Evolutionary conservation across 2,329 filamentous ascomycete genomes (phyloP), one percentile per base, ranked within the genome.

Genomic region (Tolypocladium paradoxum): DNA sequence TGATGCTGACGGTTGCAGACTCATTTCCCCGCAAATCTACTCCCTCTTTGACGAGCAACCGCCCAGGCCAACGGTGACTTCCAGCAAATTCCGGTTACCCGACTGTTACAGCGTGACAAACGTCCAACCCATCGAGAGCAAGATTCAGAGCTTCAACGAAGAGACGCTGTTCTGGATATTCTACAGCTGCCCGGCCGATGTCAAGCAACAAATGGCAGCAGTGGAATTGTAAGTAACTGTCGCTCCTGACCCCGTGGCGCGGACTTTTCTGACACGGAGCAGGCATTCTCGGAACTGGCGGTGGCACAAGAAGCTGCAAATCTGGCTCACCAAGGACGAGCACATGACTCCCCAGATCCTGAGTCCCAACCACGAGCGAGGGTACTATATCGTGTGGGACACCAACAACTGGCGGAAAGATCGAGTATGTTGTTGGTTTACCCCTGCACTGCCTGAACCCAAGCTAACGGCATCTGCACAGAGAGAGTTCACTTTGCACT

Each of bases 151-250:
- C 57, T 85, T 86, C 67, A 85, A 84, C 58, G 83, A 86, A 57
- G 83, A 86, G 66, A 84, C 83, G 0, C 68, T 86, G 48, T 81
- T 86, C 66, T 84, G 80, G 76, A 85, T 86, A 58, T 86, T 86
- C 62, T 85, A 86, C 66, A 83, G 79, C 66, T 83, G 79, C 55
- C 80, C 83, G 8, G 73, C 76, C 46, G 82, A 85, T 60, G 63
- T 78, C 36, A 81, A 83, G 64, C 83, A 86, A 63, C 77, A 82
- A 48, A 70, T 83, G 68, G 83, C 83, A 3, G 82, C 83, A 0
- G 70, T 76, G 40, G 81, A 85, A 64, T 70, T 86, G 81, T 85
- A 69, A 68, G 79, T 59, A 14, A 33, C 3, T 1, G 6, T 12
- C 4, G 8, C 35, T 12, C 14, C 18, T 9, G 24, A 29, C 51